Evolutionary conservation across 495 filamentous ascomycete genomes (phyloP).

Genomic region (Collariella sp.): DNA sequence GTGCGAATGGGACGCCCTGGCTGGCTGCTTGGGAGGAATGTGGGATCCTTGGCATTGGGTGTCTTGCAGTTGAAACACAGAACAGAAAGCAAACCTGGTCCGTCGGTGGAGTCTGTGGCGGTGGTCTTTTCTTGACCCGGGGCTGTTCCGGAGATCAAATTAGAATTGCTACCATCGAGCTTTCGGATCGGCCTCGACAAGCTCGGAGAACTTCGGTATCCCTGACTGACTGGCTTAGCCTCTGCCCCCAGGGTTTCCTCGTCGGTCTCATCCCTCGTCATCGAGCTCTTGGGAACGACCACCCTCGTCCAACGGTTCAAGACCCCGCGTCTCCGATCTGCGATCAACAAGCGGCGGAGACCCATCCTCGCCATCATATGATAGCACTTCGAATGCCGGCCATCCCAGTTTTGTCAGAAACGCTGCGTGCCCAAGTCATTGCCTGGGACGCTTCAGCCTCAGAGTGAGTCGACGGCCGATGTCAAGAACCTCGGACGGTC

Average conservation of each 20-base stretch:
- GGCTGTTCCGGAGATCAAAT: too few species aligned
- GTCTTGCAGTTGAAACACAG: constrained; percentile 1
- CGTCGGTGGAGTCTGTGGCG: too few species aligned
- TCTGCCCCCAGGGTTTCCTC: neutral
- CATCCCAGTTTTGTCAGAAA: neutral
- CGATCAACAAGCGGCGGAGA: neutral
- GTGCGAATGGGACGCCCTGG: constrained; percentile 8
- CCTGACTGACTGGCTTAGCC: too few species aligned
- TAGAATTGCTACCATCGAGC: too few species aligned
- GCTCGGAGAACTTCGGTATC: too few species aligned
- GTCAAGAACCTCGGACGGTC: too few species aligned
- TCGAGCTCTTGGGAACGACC: neutral
- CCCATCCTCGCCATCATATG: neutral
- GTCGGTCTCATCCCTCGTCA: neutral
- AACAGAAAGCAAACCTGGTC: neutral
- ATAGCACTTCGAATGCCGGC: neutral
- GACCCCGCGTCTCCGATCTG: neutral
- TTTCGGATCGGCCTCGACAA: too few species aligned
- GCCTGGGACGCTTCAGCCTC: too few species aligned
- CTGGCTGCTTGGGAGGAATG: constrained; percentile 6
- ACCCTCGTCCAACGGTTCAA: neutral
- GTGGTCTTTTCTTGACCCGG: too few species aligned
- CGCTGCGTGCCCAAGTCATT: too few species aligned
- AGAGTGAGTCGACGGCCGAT: too few species aligned
- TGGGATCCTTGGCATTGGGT: neutral